Base-by-base conservation (phyloP, 768 basidiomycete species). In the Mycena albidolilacea region DNA sequence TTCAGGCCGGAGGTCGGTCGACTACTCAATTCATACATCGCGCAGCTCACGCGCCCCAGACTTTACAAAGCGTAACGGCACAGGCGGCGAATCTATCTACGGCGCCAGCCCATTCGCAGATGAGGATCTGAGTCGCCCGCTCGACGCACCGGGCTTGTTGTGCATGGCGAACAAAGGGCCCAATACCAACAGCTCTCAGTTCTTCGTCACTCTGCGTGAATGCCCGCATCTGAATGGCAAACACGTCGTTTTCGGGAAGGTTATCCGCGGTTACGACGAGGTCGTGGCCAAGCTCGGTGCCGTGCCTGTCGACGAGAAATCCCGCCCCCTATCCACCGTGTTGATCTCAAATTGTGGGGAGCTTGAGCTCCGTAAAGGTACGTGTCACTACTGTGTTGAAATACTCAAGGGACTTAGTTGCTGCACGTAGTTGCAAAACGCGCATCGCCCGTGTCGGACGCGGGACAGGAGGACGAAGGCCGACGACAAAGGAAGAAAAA, bases 151-250 rank as follows among this genome's bases (percentile, higher is more conserved):
- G 78, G 95, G 91, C 83, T 83, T 97, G 37, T 84, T 97, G 12
- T 95, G 94, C 77, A 97, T 97, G 96, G 96, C 96, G 11, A 97
- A 97, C 80, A 89, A 89, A 74, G 94, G 94, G 3, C 91, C 93
- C 0, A 85, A 93, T 81, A 97, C 96, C 44, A 97, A 97, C 75
- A 91, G 92, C 46, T 94, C 92, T 0, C 96, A 97, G 75, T 97
- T 93, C 79, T 97, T 97, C 79, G 85, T 97, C 73, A 95, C 96
- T 23, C 86, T 97, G 12, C 86, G 88, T n/a, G 87, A 89, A 17
- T 91, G 93, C 72, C 89, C 91, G 5, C 94, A 95, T 79, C 81
- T 95, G 57, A 88, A 93, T 78, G 95, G 95, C 85, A 82, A 82
- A 83, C 90, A 91, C 75, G 88, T 90, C 70, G 87, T 88, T 3